Percentiles rank a stretch among this genome's conserved stretches.
Evolutionary conservation across 108 stramenopile genomes (phyloP).

Genomic region (Parietichytrium sp.): DNA sequence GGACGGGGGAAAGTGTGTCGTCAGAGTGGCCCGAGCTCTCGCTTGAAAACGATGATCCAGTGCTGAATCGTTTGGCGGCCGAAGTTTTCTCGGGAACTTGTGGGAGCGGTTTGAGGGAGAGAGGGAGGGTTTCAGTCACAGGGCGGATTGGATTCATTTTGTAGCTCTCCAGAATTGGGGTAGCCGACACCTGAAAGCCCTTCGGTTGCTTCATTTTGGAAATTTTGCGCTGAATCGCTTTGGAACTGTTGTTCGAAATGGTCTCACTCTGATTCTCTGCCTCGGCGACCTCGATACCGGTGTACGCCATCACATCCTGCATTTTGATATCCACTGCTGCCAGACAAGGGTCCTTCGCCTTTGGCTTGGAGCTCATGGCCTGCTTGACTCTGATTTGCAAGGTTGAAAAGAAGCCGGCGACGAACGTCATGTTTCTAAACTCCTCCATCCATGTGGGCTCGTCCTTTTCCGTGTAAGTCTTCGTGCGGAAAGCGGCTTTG

Average conservation of each 20-base stretch:
- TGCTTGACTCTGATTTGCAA: constrained; percentile 18
- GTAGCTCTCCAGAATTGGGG: neutral
- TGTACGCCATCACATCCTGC: neutral
- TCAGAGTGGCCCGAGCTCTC: too few species aligned
- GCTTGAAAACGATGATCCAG: too few species aligned
- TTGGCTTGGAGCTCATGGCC: neutral
- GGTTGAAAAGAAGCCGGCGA: neutral
- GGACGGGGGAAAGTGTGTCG: too few species aligned
- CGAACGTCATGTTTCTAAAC: neutral
- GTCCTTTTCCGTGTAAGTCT: neutral
- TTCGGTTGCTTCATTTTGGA: neutral
- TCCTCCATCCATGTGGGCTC: constrained; percentile 29
- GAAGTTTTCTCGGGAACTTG: too few species aligned
- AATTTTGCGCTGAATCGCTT: neutral
- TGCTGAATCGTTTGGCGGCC: too few species aligned
- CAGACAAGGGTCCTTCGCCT: neutral
- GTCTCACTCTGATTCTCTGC: neutral
- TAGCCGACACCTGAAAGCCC: neutral
- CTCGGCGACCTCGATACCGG: neutral
- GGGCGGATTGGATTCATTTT: neutral
- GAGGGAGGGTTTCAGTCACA: neutral
- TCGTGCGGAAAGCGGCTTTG: neutral
- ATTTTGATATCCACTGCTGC: neutral
- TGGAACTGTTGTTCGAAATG: neutral
- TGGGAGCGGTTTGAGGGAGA: neutral